Percentiles rank a stretch among this genome's conserved stretches.
Evolutionary conservation across 306 rosid genomes (phyloP).

Genomic region (Carpinus fangiana): DNA sequence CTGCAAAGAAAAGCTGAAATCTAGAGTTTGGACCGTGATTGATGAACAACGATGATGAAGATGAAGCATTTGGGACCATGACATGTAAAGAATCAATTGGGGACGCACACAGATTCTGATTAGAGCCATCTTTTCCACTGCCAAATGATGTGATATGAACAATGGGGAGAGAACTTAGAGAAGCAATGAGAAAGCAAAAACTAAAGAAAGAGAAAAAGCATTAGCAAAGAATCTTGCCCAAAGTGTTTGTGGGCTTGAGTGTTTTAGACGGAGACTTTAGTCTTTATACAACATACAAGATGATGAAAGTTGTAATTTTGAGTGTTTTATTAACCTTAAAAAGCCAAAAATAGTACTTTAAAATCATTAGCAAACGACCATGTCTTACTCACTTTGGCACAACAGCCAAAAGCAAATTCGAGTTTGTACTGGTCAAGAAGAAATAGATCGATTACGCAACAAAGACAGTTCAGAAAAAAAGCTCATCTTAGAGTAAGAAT

Average conservation of each 20-base stretch:
- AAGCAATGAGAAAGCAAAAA: neutral
- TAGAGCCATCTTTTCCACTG: slow-evolving; percentile 4
- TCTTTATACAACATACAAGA: too few relatives aligned
- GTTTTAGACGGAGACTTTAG: too few relatives aligned
- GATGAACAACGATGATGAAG: neutral
- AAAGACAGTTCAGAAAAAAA: neutral
- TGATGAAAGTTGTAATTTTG: too few relatives aligned
- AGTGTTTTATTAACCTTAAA: too few relatives aligned
- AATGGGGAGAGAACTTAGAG: neutral
- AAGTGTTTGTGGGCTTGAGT: neutral
- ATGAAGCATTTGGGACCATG: neutral
- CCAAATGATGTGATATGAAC: slow-evolving; percentile 6
- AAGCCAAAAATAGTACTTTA: too few relatives aligned
- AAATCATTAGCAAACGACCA: too few relatives aligned
- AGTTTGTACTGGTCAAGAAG: neutral
- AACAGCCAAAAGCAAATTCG: neutral
- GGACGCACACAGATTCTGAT: slow-evolving; percentile 6
- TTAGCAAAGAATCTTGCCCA: slow-evolving; percentile 16
- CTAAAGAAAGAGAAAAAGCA: slow-evolving; percentile 5
- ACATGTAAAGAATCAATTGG: neutral
- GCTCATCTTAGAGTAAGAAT: slow-evolving; percentile 1
- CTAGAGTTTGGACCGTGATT: neutral
- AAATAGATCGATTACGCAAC: neutral
- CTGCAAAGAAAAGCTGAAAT: neutral
- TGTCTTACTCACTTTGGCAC: too few relatives aligned